Conservation (phyloP, 148 eudicot species). For the Vaccinium myrtillus region DNA sequence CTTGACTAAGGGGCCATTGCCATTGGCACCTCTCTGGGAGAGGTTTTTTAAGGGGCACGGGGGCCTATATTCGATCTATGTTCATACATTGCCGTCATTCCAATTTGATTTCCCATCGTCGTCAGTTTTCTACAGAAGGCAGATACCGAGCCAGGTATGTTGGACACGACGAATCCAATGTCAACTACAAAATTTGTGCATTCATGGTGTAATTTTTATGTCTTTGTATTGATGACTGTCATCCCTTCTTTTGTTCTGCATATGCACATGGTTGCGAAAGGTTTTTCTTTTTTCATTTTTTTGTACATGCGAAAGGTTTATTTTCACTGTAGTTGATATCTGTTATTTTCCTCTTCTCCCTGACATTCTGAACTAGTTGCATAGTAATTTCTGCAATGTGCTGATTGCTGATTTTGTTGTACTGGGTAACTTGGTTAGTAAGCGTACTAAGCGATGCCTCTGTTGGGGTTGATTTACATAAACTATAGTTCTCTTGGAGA, state of each 20-base stretch:
- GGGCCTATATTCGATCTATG: slow-evolving; percentile 63
- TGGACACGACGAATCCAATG: neutral
- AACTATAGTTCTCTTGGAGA: neutral
- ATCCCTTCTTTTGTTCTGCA: neutral
- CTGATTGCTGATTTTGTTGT: neutral
- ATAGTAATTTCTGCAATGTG: neutral
- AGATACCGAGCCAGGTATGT: slow-evolving; percentile 85
- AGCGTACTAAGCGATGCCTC: neutral
- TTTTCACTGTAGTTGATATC: neutral
- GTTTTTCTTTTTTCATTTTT: neutral
- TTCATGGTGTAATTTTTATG: neutral
- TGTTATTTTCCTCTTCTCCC: neutral
- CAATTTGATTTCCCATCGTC: slow-evolving; percentile 47
- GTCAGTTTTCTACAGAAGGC: slow-evolving; percentile 78
- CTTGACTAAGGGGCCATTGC: slow-evolving; percentile 94
- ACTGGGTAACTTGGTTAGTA: neutral
- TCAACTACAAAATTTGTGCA: neutral
- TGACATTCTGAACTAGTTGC: neutral
- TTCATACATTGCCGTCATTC: slow-evolving; percentile 74
- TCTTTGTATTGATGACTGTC: neutral
- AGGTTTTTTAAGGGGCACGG: slow-evolving; percentile 79
- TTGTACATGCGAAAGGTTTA: neutral
- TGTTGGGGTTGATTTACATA: neutral
- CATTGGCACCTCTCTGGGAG: slow-evolving; percentile 91
- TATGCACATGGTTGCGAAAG: neutral